Conservation (phyloP, 2,329 filamentous ascomycete species). For the Pseudodiploospora longispora region DNA sequence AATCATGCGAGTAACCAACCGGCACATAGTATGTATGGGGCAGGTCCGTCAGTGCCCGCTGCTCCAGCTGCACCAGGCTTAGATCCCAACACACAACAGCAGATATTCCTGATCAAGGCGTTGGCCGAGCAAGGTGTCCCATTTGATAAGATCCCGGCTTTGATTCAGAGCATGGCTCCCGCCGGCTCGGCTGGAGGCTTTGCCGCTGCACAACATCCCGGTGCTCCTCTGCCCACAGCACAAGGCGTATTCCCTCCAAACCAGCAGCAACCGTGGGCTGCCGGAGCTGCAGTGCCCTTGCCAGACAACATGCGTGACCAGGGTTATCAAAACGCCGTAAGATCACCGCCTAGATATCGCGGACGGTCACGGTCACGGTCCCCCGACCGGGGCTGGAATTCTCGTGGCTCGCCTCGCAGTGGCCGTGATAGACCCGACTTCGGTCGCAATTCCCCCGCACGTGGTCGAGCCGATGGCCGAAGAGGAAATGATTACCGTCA, state of each 20-base stretch:
- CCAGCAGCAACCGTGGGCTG: constrained; percentile 23
- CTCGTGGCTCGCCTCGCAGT: constrained; percentile 55
- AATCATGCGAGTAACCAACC: constrained; percentile 19
- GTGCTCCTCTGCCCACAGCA: constrained; percentile 31
- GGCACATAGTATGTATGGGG: constrained; percentile 17
- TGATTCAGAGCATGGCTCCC: constrained; percentile 46
- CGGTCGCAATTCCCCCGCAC: constrained; percentile 58
- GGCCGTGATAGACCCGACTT: constrained; percentile 64
- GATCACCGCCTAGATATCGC: constrained; percentile 53
- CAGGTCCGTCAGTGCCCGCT: constrained; percentile 23
- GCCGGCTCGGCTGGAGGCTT: constrained; percentile 22
- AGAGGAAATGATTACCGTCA: constrained; percentile 71
- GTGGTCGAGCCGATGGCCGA: constrained; percentile 38
- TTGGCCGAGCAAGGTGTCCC: constrained; percentile 68
- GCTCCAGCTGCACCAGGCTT: constrained; percentile 28
- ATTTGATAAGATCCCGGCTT: constrained; percentile 63
- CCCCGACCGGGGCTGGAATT: constrained; percentile 65
- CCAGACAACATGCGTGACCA: constrained; percentile 47
- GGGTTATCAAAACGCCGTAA: constrained; percentile 47
- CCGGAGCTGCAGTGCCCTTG: constrained; percentile 17
- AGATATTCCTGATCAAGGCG: constrained; percentile 66
- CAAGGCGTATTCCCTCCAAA: constrained; percentile 34
- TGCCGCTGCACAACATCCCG: constrained; percentile 28
- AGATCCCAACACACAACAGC: constrained; percentile 55
- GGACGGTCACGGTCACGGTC: constrained; percentile 70